A percentile compares a stretch with the other conserved stretches of the same genome.
These are phyloP conservation scores for Nosema muscidifuracis DNA, from an alignment of 371 early-diverging fungal species.

Conservation along the genomic window DNA sequence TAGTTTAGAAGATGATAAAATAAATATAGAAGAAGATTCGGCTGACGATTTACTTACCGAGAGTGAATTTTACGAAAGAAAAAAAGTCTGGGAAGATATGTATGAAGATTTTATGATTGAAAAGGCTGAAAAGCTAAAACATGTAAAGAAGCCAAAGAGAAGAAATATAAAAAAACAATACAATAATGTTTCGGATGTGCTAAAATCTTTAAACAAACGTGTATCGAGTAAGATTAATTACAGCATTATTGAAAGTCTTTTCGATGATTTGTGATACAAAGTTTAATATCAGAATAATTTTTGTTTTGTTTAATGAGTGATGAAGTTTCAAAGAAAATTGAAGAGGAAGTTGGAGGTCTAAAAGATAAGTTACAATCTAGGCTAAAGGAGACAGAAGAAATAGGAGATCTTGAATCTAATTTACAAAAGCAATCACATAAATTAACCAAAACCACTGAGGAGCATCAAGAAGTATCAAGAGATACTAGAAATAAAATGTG, in stretches of 20 bases:
- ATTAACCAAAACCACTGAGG: slow-evolving; percentile 44
- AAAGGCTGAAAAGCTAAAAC: slow-evolving; percentile 38
- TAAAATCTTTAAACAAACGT: slow-evolving; percentile 55
- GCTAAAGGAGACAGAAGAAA: slow-evolving; percentile 53
- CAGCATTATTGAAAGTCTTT: slow-evolving; percentile 56
- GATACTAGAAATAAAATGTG: slow-evolving; percentile 52
- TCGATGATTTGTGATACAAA: slow-evolving; percentile 44
- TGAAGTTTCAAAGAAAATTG: slow-evolving; percentile 54
- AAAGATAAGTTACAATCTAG: slow-evolving; percentile 57
- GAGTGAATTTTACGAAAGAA: slow-evolving; percentile 54
- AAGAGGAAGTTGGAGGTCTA: slow-evolving; percentile 55
- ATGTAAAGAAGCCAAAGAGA: slow-evolving; percentile 30
- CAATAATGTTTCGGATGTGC: slow-evolving; percentile 57
- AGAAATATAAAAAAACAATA: slow-evolving; percentile 44
- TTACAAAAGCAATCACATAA: slow-evolving; percentile 42
- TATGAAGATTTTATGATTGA: slow-evolving; percentile 61
- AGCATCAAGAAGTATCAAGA: slow-evolving; percentile 39
- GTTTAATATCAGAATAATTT: background rate
- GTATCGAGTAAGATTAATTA: slow-evolving; percentile 62
- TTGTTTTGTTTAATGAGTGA: slow-evolving; percentile 12
- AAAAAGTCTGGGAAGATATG: slow-evolving; percentile 60
- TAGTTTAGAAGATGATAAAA: slow-evolving; percentile 17
- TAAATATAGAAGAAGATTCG: slow-evolving; percentile 31
- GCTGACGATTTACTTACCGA: slow-evolving; percentile 43
- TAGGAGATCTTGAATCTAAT: slow-evolving; percentile 44